phyloP scores from a whole-genome alignment of 2,329 filamentous ascomycete species.

The Immersiporthe knoxdaviesiana region DNA sequence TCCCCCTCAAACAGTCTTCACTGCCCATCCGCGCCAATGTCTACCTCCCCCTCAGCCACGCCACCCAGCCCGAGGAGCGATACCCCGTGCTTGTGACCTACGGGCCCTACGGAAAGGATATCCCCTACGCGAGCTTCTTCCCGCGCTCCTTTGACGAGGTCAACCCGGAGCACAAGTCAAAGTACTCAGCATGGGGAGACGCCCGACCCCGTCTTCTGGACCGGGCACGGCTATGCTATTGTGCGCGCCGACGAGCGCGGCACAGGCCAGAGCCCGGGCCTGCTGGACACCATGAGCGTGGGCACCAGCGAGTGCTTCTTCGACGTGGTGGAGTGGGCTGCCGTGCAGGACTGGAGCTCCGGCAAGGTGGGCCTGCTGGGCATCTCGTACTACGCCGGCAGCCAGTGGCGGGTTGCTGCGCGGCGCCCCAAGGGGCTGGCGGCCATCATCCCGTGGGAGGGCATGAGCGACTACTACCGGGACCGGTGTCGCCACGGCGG shows the following conservation, averaged over 20 bases:
- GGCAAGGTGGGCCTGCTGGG: slow-evolving; percentile 54
- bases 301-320: slow-evolving; percentile 53
- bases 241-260: slow-evolving; percentile 57
- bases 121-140: slow-evolving; percentile 58
- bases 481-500: slow-evolving; percentile 65
- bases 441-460: slow-evolving; percentile 56
- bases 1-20: slow-evolving; percentile 34
- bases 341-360: slow-evolving; percentile 50
- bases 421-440: slow-evolving; percentile 49
- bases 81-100: slow-evolving; percentile 71
- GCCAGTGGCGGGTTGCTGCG: slow-evolving; percentile 54
- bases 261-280: slow-evolving; percentile 50
- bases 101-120: slow-evolving; percentile 75
- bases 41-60: slow-evolving; percentile 34
- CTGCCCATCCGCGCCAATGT: slow-evolving; percentile 38
- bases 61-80: slow-evolving; percentile 29
- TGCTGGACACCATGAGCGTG: slow-evolving; percentile 53
- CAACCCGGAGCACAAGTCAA: slow-evolving; percentile 55
- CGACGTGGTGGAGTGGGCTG: slow-evolving; percentile 54
- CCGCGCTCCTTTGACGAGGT: slow-evolving; percentile 51
- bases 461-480: slow-evolving; percentile 58
- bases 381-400: slow-evolving; percentile 51
- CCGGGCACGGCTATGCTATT: slow-evolving; percentile 55
- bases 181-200: slow-evolving; percentile 63
- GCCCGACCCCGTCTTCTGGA: slow-evolving; percentile 61